Evolutionary conservation across 495 filamentous ascomycete species (phyloP), one percentile per base, ranked within the genome.

Genomic region (Xylaria longipes): DNA sequence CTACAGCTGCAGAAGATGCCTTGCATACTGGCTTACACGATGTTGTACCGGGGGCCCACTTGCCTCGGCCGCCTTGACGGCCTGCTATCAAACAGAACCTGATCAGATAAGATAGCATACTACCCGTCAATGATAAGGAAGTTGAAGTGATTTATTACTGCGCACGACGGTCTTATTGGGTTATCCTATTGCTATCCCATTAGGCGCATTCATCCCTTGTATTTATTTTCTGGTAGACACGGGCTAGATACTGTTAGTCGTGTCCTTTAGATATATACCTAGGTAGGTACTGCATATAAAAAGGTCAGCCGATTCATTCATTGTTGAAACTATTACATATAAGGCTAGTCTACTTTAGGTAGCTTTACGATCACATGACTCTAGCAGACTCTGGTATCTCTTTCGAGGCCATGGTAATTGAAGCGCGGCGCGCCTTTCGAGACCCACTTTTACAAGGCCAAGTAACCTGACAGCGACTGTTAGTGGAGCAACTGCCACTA

Each of bases 371-470:
- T 69, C 68, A 69, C 68, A 69, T 69, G 68, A 69, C 52, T 41
- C 9, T 31, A 12, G 12, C 29, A 9, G 68, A 69, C 52, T 41
- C 9, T 31, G n/a, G 12, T 41, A 9, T 54, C 57, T n/a, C 57
- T 29, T 29, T 60, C 57, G 54, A 57, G 27, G 54, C 27, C 27
- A 57, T 58, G 29, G 33, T 39, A 25, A 37, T 35, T 45, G 39
- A 29, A 64, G 61, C 39, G 62, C 63, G 56, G 56, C 56, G 56
- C 43, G 41, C 56, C 56, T 48, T 54, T 25, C 50, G 12, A 15
- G 68, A 52, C 43, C 68, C 68, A 69, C 68, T 62, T 33, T 67
- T 67, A 67, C 46, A 50, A 46, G 57, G 57, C 56, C 57, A 58
- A 62, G 43, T 31, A 31, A 46, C 39, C 46, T 61, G n/a, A 27